These are phyloP conservation scores for Blastocystis sp. DNA, from an alignment of 352 stramenopile genomes.

Conservation along the genomic window DNA sequence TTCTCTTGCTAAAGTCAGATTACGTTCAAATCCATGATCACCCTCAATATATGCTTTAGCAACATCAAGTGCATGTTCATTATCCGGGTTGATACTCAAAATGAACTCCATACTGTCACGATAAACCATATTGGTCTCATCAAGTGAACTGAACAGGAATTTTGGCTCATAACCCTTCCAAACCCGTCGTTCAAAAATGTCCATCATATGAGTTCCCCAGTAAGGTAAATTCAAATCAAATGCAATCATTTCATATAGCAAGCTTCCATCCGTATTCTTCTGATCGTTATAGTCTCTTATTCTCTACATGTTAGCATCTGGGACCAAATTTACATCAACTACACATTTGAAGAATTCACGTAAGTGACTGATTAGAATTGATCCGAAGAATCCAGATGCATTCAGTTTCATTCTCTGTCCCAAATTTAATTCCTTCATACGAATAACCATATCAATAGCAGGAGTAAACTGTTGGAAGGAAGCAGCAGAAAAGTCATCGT, in stretches of 20 bases:
- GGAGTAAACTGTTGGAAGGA: constrained; percentile 13
- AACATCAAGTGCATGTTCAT: constrained; percentile 4
- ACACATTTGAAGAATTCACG: background rate
- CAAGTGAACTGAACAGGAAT: background rate
- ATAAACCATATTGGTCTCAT: background rate
- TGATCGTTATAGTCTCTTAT: background rate
- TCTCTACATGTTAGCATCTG: background rate
- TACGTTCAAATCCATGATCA: background rate
- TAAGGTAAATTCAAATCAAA: constrained; percentile 41
- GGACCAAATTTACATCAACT: background rate
- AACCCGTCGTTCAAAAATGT: constrained; percentile 30
- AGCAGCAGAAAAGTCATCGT: background rate
- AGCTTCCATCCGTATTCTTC: background rate
- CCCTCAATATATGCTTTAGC: background rate
- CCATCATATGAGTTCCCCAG: constrained; percentile 50
- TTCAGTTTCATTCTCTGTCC: background rate
- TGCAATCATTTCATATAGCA: background rate
- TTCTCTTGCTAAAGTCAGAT: background rate
- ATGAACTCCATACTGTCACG: constrained; percentile 18
- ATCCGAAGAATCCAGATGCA: background rate
- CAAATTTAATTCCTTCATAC: constrained; percentile 1
- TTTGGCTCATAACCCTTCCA: background rate
- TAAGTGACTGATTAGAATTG: background rate
- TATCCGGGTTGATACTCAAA: background rate
- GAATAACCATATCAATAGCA: background rate